Evolutionary conservation across 164 flowering plant species (phyloP).

Genomic region (Piper longum): DNA sequence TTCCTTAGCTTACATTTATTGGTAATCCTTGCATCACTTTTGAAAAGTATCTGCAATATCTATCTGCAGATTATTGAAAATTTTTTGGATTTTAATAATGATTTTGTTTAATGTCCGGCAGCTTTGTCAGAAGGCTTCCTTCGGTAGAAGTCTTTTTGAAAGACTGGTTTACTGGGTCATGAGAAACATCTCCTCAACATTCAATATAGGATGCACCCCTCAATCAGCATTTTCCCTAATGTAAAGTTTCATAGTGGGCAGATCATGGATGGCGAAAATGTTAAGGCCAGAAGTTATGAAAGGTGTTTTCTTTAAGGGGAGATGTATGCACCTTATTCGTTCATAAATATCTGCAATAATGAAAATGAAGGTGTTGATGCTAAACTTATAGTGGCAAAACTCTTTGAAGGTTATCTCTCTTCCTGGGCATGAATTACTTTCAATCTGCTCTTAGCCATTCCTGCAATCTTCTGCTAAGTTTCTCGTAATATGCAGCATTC

Average conservation of each 20-base stretch:
- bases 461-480: too few species aligned
- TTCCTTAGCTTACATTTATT: background rate
- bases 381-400: conserved; percentile 13
- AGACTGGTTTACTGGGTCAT: conserved; percentile 26
- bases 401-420: conserved; percentile 18
- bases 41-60: too few species aligned
- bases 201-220: conserved; percentile 44
- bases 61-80: background rate
- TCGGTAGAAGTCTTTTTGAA: conserved; percentile 36
- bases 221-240: conserved; percentile 40
- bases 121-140: conserved; percentile 17
- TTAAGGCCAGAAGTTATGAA: conserved; percentile 12
- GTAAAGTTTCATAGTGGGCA: conserved; percentile 21
- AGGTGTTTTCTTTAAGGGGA: conserved; percentile 18
- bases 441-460: background rate
- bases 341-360: conserved; percentile 24
- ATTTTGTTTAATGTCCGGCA: conserved; percentile 1
- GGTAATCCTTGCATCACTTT: background rate
- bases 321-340: conserved; percentile 37
- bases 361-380: conserved; percentile 22
- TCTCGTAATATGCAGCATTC: conserved; percentile 11
- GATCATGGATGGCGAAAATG: conserved; percentile 33
- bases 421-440: too few species aligned
- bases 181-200: conserved; percentile 26
- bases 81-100: background rate